These are phyloP conservation scores for Fusarium duplospermum DNA, from an alignment of 2,329 filamentous ascomycete genomes.

Conservation along the genomic window DNA sequence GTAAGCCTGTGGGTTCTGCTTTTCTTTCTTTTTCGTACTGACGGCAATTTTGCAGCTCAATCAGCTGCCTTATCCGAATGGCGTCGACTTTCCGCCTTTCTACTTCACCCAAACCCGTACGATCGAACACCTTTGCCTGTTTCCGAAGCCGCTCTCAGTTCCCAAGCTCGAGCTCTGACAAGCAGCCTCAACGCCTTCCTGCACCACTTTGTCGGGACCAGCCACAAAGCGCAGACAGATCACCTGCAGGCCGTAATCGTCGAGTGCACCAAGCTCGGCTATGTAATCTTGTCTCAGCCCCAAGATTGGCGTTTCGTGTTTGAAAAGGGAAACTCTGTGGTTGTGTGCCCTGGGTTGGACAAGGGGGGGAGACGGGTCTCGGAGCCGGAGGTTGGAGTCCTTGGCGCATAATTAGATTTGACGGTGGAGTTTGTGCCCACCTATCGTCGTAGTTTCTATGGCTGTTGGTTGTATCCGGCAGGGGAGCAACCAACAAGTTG, in stretches of 20 bases:
- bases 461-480: neutral
- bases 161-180: neutral
- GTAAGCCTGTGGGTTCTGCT: neutral
- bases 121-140: neutral
- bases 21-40: neutral
- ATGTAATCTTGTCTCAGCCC: conserved; percentile 56
- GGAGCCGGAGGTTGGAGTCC: neutral
- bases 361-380: conserved; percentile 40
- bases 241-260: neutral
- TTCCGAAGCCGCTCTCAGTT: neutral
- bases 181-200: neutral
- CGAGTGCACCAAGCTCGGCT: conserved; percentile 47
- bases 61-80: neutral
- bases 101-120: neutral
- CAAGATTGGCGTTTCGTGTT: conserved; percentile 50
- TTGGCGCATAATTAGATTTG: neutral
- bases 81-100: neutral
- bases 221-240: neutral
- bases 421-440: neutral
- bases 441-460: neutral
- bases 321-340: conserved; percentile 22
- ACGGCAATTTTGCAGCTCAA: neutral
- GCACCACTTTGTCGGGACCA: neutral
- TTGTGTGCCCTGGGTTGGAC: conserved; percentile 44
- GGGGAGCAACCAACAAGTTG: neutral